phyloP scores from a whole-genome alignment of 1,139 yeast genomes.

The Candida sojae region DNA sequence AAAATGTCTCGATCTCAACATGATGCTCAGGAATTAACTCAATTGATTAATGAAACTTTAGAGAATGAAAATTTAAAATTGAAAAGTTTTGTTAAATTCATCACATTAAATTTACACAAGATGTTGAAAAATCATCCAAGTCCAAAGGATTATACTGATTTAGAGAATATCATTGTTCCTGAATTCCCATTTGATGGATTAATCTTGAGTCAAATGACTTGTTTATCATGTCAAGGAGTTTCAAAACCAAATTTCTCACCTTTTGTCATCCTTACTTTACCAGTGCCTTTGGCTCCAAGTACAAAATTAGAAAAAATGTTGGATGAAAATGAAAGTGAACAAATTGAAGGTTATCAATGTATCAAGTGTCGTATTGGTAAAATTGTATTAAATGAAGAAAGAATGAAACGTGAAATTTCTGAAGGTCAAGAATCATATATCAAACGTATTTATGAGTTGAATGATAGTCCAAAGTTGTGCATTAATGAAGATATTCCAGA shows the following conservation, averaged over 20 bases:
- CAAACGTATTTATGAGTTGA: conserved; percentile 28
- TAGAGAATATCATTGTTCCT: conserved; percentile 42
- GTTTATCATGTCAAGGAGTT: conserved; percentile 64
- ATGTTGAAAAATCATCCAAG: conserved; percentile 15
- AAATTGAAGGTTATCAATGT: conserved; percentile 82
- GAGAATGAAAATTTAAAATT: conserved; percentile 61
- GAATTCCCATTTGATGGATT: conserved; percentile 76
- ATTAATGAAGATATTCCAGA: conserved; percentile 64
- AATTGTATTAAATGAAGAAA: conserved; percentile 40
- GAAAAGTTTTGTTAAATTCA: conserved; percentile 17
- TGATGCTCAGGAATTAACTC: conserved; percentile 92
- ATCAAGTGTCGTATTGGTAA: conserved; percentile 60
- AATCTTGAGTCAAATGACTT: conserved; percentile 64
- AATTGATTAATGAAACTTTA: conserved; percentile 74
- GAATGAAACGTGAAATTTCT: conserved; percentile 14
- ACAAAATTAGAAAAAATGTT: conserved; percentile 58
- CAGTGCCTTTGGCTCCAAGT: conserved; percentile 62
- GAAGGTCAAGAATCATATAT: conserved; percentile 20
- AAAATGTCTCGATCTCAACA: conserved; percentile 82
- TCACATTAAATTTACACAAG: conserved; percentile 30
- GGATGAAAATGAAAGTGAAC: conserved; percentile 61
- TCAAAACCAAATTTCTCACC: conserved; percentile 64
- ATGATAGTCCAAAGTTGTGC: conserved; percentile 34
- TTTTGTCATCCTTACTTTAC: conserved; percentile 71
- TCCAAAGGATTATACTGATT: conserved; percentile 17